Conservation (phyloP, 148 eudicot species). For the Rheum nobile region DNA sequence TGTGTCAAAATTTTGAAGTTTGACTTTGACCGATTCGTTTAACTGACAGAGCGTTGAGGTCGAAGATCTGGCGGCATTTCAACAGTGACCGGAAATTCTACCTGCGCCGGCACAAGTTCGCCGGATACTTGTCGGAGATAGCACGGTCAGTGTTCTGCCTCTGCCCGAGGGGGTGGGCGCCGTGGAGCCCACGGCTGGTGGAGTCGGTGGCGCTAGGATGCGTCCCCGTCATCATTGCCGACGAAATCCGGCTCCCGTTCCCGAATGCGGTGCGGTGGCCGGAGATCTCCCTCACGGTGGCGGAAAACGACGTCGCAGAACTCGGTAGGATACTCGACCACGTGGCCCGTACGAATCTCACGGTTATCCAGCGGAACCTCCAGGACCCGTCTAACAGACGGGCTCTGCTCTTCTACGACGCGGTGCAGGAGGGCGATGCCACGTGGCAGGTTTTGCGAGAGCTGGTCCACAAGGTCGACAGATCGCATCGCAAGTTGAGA, state of each 20-base stretch:
- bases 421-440: slow-evolving; percentile 41
- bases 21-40: neutral
- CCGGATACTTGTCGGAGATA: slow-evolving; percentile 64
- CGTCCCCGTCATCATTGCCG: slow-evolving; percentile 80
- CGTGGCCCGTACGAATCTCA: slow-evolving; percentile 45
- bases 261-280: slow-evolving; percentile 46
- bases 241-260: slow-evolving; percentile 63
- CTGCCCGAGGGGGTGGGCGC: slow-evolving; percentile 93
- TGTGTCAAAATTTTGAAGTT: neutral
- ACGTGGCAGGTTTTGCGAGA: slow-evolving; percentile 50
- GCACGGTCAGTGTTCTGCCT: slow-evolving; percentile 58
- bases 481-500: neutral
- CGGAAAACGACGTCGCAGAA: slow-evolving; percentile 42
- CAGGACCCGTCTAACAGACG: slow-evolving; percentile 29
- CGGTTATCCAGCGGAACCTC: slow-evolving; percentile 38
- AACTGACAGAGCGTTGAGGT: slow-evolving; percentile 45
- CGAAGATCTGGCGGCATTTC: slow-evolving; percentile 45
- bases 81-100: slow-evolving; percentile 45
- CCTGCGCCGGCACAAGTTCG: slow-evolving; percentile 34
- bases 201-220: slow-evolving; percentile 76
- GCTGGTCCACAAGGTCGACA: slow-evolving; percentile 20
- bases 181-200: slow-evolving; percentile 86
- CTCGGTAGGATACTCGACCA: slow-evolving; percentile 41
- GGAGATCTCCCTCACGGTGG: slow-evolving; percentile 55
- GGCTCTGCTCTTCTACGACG: slow-evolving; percentile 46